A percentile compares a stretch with the other conserved stretches of the same genome.
These are phyloP conservation scores for Chaetomium sp. DNA, from an alignment of 2,329 filamentous ascomycete genomes.

Conservation along the genomic window DNA sequence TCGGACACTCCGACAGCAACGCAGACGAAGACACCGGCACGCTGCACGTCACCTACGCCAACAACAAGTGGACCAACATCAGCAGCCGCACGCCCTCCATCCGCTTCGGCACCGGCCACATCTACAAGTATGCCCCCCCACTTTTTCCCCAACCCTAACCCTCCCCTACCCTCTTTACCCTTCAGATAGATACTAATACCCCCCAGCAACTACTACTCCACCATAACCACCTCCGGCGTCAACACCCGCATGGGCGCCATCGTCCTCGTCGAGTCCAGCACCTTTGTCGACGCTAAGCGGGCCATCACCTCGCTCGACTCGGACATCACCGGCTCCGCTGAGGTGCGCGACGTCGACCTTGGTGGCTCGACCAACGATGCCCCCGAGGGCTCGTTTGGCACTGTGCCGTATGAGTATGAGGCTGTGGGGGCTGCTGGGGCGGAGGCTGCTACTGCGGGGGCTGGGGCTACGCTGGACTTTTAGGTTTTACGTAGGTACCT, in stretches of 20 bases:
- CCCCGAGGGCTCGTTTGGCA: not conserved
- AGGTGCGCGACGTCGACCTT: constrained; percentile 3
- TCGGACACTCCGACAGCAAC: constrained; percentile 7
- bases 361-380: constrained; percentile 7
- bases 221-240: constrained; percentile 3
- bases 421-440: too few species aligned
- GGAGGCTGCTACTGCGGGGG: too few species aligned
- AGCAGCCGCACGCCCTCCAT: constrained; percentile 5
- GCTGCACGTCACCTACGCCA: constrained; percentile 5
- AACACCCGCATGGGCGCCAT: constrained; percentile 7
- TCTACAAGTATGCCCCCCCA: constrained; percentile 1
- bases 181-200: too few species aligned
- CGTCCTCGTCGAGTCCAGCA: constrained; percentile 2
- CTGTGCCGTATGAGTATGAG: too few species aligned
- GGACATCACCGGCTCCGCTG: not conserved
- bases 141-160: not conserved
- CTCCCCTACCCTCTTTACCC: too few species aligned
- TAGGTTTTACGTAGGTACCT: too few species aligned
- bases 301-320: constrained; percentile 7
- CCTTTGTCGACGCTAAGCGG: constrained; percentile 3
- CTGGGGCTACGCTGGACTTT: too few species aligned
- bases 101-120: constrained; percentile 5
- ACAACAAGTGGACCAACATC: constrained; percentile 5
- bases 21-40: constrained; percentile 2
- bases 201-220: constrained; percentile 3